Evolutionary conservation across 331 rosid genomes (phyloP), one percentile per base, ranked within the genome.

Genomic region (Rosa hybrid): DNA sequence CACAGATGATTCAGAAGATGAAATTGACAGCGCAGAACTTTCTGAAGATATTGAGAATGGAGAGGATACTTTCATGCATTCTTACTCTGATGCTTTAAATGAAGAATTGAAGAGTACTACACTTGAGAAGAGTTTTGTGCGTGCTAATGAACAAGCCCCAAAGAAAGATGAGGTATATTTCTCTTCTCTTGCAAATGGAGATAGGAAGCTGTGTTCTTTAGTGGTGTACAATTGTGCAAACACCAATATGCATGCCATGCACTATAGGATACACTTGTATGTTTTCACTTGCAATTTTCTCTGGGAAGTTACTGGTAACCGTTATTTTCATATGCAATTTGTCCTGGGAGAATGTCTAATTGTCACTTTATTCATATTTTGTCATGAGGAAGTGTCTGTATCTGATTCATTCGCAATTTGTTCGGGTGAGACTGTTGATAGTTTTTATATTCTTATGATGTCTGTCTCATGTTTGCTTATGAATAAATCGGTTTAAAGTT

Each of bases 11-110:
- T 90, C 90, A 11, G 96, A 85, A 78, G 83, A 90, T 57, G 99
- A 86, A 27, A 83, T 89, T 77, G 94, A 88, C 75, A 63, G 42
- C 72, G 93, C 44, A 64, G 88, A 88, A 76, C 68, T 86, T 72
- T 83, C 73, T 16, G 89, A 85, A 70, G 89, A 80, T 41, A 54
- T 77, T 38, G 88, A 78, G 21, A 87, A 87, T 42, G 83, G 81
- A 45, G 90, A 88, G 53, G 87, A 90, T 78, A 23, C 72, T 71
- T 92, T 96, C 89, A 81, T 78, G 91, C 91, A 44, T 73, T 87
- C 95, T 79, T 96, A 96, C 84, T 85, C 94, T 77, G 94, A 90
- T 79, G 94, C 85, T 64, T 83, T 96, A 89, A 90, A 84, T 81
- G 86, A 89, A 73, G 88, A 96, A 74, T 80, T 96, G 69, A 91